Conservation (phyloP, 1,139 yeast species). For the Hansenula sp. region DNA sequence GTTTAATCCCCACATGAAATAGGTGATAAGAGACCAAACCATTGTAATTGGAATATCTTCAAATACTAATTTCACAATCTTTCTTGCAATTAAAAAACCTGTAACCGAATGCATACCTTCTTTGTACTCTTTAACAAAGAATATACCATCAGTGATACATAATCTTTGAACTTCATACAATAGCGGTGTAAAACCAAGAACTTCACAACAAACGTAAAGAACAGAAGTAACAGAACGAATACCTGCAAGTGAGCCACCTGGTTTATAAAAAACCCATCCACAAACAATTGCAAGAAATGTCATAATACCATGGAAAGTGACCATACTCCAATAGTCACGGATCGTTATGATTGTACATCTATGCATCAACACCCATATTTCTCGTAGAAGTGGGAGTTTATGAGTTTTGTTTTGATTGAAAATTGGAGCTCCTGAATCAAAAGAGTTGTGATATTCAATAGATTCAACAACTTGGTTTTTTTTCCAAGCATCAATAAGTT, state of each 20-base stretch:
- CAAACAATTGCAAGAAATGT: conserved; percentile 44
- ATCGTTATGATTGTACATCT: conserved; percentile 50
- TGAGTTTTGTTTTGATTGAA: neutral
- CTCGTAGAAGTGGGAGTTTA: conserved; percentile 37
- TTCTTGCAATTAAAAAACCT: conserved; percentile 65
- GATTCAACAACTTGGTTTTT: conserved; percentile 12
- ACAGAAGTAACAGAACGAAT: conserved; percentile 61
- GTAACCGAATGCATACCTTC: conserved; percentile 64
- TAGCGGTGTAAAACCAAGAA: conserved; percentile 64
- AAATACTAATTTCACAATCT: conserved; percentile 58
- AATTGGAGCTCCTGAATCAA: conserved; percentile 5
- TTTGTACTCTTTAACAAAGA: conserved; percentile 65
- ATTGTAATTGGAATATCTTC: conserved; percentile 70
- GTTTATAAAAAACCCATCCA: conserved; percentile 77
- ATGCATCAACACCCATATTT: conserved; percentile 48
- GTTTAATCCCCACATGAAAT: conserved; percentile 76
- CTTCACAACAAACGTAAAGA: conserved; percentile 58
- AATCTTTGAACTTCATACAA: conserved; percentile 72
- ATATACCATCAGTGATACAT: conserved; percentile 61
- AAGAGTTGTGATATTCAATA: conserved; percentile 8
- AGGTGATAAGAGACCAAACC: conserved; percentile 55
- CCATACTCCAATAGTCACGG: conserved; percentile 39
- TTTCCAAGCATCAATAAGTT: conserved; percentile 49
- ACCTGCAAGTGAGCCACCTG: conserved; percentile 60
- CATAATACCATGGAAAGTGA: conserved; percentile 1